phyloP scores from a whole-genome alignment of 768 basidiomycete genomes.

The Russula sp. region DNA sequence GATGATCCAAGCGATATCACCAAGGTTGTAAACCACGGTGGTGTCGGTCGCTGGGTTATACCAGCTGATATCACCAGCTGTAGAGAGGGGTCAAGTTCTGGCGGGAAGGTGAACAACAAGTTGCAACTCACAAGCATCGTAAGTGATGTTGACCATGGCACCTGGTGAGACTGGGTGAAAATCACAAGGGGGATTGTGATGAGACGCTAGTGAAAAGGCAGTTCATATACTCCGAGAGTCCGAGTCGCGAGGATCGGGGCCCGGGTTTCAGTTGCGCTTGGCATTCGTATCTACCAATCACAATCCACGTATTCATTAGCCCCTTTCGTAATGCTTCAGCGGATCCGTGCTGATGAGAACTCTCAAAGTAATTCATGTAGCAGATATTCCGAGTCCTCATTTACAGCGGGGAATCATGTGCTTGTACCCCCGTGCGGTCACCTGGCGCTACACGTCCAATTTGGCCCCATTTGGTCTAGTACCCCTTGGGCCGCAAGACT shows the following conservation, averaged over 20 bases:
- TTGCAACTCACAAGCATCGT: conserved; percentile 23
- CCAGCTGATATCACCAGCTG: conserved; percentile 39
- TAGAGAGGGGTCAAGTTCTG: background rate
- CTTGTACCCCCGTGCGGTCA: too few relatives aligned
- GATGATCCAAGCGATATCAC: conserved; percentile 67
- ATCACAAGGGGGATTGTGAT: background rate
- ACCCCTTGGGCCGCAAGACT: too few relatives aligned
- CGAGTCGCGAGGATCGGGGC: background rate
- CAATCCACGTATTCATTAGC: background rate
- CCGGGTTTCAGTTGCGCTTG: too few relatives aligned
- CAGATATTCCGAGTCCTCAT: too few relatives aligned
- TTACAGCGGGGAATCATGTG: too few relatives aligned
- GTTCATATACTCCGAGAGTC: background rate
- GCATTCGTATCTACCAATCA: conserved; percentile 19
- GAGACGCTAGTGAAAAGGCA: too few relatives aligned
- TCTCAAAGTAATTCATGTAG: too few relatives aligned
- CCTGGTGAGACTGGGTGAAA: background rate
- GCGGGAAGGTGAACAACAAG: background rate
- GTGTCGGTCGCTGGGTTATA: conserved; percentile 24
- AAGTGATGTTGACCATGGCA: conserved; percentile 30
- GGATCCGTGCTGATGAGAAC: too few relatives aligned
- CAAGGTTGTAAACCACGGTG: conserved; percentile 46
- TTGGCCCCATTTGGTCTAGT: too few relatives aligned
- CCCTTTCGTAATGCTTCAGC: too few relatives aligned
- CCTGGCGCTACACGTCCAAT: too few relatives aligned